Conservation (phyloP, 495 filamentous ascomycete species). For the Neurospora cerealis region DNA sequence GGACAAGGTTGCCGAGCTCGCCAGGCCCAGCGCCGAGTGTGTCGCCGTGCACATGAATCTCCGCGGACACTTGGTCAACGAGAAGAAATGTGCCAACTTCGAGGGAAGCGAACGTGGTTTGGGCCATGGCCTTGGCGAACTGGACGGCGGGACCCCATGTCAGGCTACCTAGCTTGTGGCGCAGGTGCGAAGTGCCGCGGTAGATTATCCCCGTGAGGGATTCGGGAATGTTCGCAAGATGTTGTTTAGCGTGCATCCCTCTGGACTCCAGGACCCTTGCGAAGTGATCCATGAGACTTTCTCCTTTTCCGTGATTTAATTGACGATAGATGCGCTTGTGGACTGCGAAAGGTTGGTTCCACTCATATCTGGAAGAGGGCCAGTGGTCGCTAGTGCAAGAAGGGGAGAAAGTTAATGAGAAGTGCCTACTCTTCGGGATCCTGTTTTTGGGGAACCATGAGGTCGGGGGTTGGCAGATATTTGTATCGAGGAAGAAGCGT, state of each 20-base stretch:
- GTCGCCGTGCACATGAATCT: slow-evolving; percentile 22
- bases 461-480: background rate
- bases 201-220: slow-evolving; percentile 4
- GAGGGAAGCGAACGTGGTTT: slow-evolving; percentile 32
- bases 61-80: slow-evolving; percentile 26
- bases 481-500: background rate
- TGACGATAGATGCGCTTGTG: background rate
- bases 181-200: slow-evolving; percentile 21
- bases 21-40: slow-evolving; percentile 2
- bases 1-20: slow-evolving; percentile 6
- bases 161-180: slow-evolving; percentile 24
- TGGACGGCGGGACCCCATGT: slow-evolving; percentile 29
- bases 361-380: background rate
- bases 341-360: background rate
- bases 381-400: background rate
- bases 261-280: background rate
- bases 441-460: background rate
- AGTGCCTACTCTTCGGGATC: background rate
- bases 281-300: background rate
- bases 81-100: slow-evolving; percentile 32
- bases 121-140: slow-evolving; percentile 28
- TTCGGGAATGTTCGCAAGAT: background rate
- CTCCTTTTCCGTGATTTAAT: background rate
- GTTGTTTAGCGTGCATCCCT: background rate
- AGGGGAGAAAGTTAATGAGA: background rate